A percentile compares a stretch with the other conserved stretches of the same genome.
Evolutionary conservation across 1,139 yeast genomes (phyloP).

Genomic region (Taiozyma sp.): DNA sequence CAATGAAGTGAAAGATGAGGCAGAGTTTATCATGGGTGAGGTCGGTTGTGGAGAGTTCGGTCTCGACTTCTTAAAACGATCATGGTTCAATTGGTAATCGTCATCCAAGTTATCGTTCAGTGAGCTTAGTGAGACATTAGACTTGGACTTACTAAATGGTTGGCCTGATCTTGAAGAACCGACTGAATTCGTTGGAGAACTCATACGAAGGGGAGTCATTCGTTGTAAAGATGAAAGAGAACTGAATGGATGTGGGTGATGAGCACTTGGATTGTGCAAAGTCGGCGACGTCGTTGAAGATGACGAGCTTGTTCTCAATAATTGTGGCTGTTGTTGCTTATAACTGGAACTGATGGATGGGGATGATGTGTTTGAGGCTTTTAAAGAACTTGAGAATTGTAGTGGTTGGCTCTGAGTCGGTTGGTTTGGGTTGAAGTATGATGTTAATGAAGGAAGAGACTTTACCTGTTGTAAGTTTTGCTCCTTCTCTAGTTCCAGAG

Average conservation of each 20-base stretch:
- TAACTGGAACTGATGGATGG: constrained; percentile 1
- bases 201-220: constrained; percentile 46
- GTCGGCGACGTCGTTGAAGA: constrained; percentile 25
- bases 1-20: constrained; percentile 27
- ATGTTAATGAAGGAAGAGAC: constrained; percentile 61
- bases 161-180: constrained; percentile 11
- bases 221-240: constrained; percentile 45
- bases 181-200: constrained; percentile 20
- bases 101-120: constrained; percentile 30
- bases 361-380: neutral
- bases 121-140: constrained; percentile 27
- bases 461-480: constrained; percentile 42
- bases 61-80: constrained; percentile 58
- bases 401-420: constrained; percentile 17
- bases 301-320: constrained; percentile 11
- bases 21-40: constrained; percentile 49
- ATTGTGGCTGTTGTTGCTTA: constrained; percentile 3
- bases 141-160: constrained; percentile 18
- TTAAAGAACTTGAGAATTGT: constrained; percentile 16
- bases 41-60: constrained; percentile 71
- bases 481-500: constrained; percentile 63
- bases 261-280: constrained; percentile 21
- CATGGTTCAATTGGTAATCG: constrained; percentile 43
- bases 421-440: constrained; percentile 38
- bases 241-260: constrained; percentile 33